Evolutionary conservation across 768 basidiomycete genomes (phyloP).

Genomic region (Kwoniella dejecticola): DNA sequence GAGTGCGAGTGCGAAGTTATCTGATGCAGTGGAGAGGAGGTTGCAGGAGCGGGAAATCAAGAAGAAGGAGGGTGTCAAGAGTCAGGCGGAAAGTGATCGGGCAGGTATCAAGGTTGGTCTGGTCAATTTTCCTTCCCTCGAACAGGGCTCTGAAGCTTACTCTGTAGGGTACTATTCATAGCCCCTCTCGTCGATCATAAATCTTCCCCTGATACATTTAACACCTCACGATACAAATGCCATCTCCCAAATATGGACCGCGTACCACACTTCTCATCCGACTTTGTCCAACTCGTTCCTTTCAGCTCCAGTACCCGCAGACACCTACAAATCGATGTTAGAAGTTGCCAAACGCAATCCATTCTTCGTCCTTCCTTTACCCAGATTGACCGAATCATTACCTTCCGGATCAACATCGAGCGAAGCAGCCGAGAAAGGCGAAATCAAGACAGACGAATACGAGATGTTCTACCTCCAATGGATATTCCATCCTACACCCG

Average conservation of each 20-base stretch:
- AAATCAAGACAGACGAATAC: constrained; percentile 56
- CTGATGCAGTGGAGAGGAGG: constrained; percentile 9
- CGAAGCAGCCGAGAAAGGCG: constrained; percentile 58
- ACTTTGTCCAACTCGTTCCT: constrained; percentile 78
- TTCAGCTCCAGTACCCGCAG: constrained; percentile 75
- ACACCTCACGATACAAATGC: constrained; percentile 72
- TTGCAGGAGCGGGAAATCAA: constrained; percentile 1
- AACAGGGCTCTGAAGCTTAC: too few species aligned
- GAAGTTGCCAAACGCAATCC: constrained; percentile 68
- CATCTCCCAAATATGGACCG: constrained; percentile 80
- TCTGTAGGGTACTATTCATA: too few species aligned
- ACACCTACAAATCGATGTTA: constrained; percentile 72
- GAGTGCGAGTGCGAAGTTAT: constrained; percentile 1
- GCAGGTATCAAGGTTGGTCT: constrained; percentile 54
- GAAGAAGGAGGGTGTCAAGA: constrained; percentile 8
- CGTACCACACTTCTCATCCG: constrained; percentile 81
- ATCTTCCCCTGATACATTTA: constrained; percentile 68
- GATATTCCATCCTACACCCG: constrained; percentile 76
- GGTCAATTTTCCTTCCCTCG: too few species aligned
- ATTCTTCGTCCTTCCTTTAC: constrained; percentile 78
- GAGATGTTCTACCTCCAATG: constrained; percentile 79
- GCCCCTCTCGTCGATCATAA: constrained; percentile 80
- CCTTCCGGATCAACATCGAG: constrained; percentile 37
- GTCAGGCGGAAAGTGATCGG: constrained; percentile 46
- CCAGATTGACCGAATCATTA: constrained; percentile 57